Evolutionary conservation across 1,139 yeast genomes (phyloP).

Genomic region (Geotrichum klebahnii): DNA sequence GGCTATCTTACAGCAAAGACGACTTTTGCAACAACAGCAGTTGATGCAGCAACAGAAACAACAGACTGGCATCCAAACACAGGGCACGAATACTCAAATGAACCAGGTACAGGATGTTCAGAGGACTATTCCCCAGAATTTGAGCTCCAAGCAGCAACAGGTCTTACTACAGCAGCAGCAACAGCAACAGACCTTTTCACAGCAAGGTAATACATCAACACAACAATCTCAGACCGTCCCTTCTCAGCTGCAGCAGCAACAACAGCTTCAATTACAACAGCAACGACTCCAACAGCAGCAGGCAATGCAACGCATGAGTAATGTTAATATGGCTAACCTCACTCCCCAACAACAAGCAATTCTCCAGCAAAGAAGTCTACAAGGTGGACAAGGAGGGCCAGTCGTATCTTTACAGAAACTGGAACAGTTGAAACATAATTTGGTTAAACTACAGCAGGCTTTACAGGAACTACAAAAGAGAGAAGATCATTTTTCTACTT

Average conservation of each 20-base stretch:
- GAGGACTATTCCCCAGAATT: too few relatives aligned
- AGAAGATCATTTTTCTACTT: conserved; percentile 26
- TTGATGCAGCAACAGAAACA: conserved; percentile 41
- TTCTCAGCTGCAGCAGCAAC: conserved; percentile 10
- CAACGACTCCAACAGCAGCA: conserved; percentile 4
- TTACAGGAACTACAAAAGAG: conserved; percentile 27
- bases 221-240: conserved; percentile 20
- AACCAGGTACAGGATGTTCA: too few relatives aligned
- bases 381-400: too few relatives aligned
- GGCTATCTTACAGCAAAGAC: too few relatives aligned
- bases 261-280: background rate
- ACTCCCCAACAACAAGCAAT: conserved; percentile 16
- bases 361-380: conserved; percentile 23
- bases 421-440: conserved; percentile 29
- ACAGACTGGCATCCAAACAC: too few relatives aligned
- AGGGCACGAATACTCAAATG: too few relatives aligned
- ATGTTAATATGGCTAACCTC: conserved; percentile 22
- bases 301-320: conserved; percentile 22
- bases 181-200: too few relatives aligned
- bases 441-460: conserved; percentile 25
- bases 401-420: conserved; percentile 32
- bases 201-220: too few relatives aligned
- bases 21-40: conserved; percentile 54
- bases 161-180: conserved; percentile 36
- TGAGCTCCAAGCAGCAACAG: too few relatives aligned